Conservation (phyloP, 176 grass and related monocot genomes). For the Elaeis guineensis region DNA sequence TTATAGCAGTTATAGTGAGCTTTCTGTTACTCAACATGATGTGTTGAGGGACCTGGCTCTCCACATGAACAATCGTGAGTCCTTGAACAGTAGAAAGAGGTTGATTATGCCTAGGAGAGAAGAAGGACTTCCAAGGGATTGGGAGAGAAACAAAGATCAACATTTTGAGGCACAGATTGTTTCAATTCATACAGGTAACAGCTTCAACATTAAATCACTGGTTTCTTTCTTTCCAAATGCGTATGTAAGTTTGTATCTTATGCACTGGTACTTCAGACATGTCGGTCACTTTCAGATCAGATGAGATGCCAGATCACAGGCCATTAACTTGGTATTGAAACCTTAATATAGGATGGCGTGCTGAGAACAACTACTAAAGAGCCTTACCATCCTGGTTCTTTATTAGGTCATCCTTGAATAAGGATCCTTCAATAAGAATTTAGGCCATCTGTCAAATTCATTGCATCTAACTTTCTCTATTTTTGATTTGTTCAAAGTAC, state of each 20-base stretch:
- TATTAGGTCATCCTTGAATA: too few species aligned
- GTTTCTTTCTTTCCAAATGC: background rate
- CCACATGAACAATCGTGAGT: slow-evolving; percentile 51
- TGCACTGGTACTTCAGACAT: too few species aligned
- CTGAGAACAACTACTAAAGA: too few species aligned
- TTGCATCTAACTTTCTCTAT: too few species aligned
- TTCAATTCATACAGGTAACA: slow-evolving; percentile 91
- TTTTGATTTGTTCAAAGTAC: too few species aligned
- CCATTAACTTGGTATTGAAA: background rate
- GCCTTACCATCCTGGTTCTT: too few species aligned
- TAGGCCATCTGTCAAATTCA: too few species aligned
- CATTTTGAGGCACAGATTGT: slow-evolving; percentile 87
- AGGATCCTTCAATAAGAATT: too few species aligned
- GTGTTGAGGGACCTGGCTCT: slow-evolving; percentile 93
- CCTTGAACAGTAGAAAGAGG: slow-evolving; percentile 45
- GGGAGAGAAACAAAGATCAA: slow-evolving; percentile 67
- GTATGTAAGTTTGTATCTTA: too few species aligned
- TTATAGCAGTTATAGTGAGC: slow-evolving; percentile 80
- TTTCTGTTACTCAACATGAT: slow-evolving; percentile 85
- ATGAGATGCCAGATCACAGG: background rate
- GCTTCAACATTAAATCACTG: background rate
- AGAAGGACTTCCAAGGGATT: slow-evolving; percentile 58
- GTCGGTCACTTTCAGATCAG: too few species aligned
- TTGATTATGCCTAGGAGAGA: slow-evolving; percentile 93
- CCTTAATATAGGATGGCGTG: background rate